Evolutionary conservation across 176 grass and related monocot species (phyloP), one percentile per base, ranked within the genome.

Genomic region (Lolium multiflorum): DNA sequence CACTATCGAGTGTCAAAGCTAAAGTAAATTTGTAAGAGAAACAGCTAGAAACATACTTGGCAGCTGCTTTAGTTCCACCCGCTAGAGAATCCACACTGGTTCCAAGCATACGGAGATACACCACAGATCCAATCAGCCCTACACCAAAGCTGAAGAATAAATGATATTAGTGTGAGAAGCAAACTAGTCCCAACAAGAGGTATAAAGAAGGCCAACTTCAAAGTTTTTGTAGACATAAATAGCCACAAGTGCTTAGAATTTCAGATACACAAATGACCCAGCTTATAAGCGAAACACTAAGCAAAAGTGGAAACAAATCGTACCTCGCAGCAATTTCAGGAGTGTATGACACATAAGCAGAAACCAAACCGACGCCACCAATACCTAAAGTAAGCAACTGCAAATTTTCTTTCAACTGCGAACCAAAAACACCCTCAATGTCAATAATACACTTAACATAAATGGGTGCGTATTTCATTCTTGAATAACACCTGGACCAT

Each of bases 301-400:
- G 9, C 3, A 78, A 39, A 85, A 72, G 14, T 26, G 21, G 35
- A 25, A 55, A 56, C 31, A 83, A 74, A 26, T 77, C 70, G 61
- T 85, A 98, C 97, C 97, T 96, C 24, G 25, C 90, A 83, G 97
- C 90, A 90, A 94, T 91, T 88, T 99, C 97, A 78, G 97, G 94
- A 76, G 97, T 81, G 85, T 96, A 98, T 41, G 92, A 94, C 83
- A 99, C 68, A 83, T 99, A 99, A 76, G 97, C 97, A 61, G 94
- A 92, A 13, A 94, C 88, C 49, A 94, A 82, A 83, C 97, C 97
- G 56, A 94, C 17, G 9, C 92, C 97, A 83, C 97, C 97, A 67
- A 99, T 90, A 74, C 90, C 83, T 74, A 94, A 82, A 62, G 97
- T 99, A 46, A 96, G 66, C 22, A 89, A 48, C 85, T 96, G 97